A percentile compares a stretch with the other conserved stretches of the same genome.
Evolutionary conservation across 371 early-diverging fungal species (phyloP).

Genomic region (Mucor lusitanicus): DNA sequence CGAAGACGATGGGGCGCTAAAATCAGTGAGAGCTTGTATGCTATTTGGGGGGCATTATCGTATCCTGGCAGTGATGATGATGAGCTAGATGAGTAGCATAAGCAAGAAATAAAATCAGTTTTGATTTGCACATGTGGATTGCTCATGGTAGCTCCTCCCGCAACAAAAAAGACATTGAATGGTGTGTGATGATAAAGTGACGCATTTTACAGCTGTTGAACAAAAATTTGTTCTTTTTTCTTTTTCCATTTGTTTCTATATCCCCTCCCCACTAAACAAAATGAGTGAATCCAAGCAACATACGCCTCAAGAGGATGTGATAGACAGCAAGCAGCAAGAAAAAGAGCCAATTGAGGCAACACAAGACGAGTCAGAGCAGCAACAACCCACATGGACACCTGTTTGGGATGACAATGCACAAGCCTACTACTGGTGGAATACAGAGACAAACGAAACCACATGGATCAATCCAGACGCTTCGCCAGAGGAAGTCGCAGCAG

Average conservation of each 20-base stretch:
- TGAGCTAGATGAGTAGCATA: background rate
- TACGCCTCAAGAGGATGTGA: background rate
- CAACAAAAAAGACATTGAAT: too few relatives aligned
- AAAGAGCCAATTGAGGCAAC: background rate
- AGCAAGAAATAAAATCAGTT: background rate
- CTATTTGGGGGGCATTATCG: constrained; percentile 57
- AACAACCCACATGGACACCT: constrained; percentile 44
- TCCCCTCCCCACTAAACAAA: background rate
- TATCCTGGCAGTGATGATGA: background rate
- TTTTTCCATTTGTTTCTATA: background rate
- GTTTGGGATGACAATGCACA: constrained; percentile 55
- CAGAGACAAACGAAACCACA: constrained; percentile 59
- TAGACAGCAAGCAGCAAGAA: background rate
- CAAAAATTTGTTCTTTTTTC: background rate
- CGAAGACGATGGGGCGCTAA: constrained; percentile 53
- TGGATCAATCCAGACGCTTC: constrained; percentile 43
- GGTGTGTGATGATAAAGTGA: background rate
- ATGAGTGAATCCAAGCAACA: background rate
- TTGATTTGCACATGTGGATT: background rate
- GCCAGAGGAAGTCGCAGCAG: background rate
- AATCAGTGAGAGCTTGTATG: constrained; percentile 55
- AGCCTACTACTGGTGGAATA: constrained; percentile 67
- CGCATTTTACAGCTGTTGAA: background rate
- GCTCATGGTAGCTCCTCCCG: background rate
- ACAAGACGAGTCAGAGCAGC: background rate